Evolutionary conservation across 768 basidiomycete species (phyloP).

Genomic region (Tubosaeta sp.): DNA sequence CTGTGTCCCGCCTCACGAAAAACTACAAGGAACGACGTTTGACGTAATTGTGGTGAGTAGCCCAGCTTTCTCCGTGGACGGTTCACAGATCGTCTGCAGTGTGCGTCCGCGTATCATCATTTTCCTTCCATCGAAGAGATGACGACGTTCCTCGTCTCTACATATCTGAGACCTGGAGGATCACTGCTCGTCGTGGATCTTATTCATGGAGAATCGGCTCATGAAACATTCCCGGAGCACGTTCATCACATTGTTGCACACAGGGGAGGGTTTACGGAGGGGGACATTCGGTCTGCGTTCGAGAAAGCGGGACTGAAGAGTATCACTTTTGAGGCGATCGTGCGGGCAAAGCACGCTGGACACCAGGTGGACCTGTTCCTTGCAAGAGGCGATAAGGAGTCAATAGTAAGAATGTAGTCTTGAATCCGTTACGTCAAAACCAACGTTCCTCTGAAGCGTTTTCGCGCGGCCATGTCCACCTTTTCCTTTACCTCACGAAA

Average conservation of each 20-base stretch:
- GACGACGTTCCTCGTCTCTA: constrained; percentile 46
- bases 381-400: constrained; percentile 45
- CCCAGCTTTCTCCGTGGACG: not conserved
- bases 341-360: constrained; percentile 30
- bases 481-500: constrained; percentile 65
- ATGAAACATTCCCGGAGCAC: constrained; percentile 28
- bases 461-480: constrained; percentile 61
- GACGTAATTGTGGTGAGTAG: constrained; percentile 67
- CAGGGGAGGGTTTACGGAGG: constrained; percentile 47
- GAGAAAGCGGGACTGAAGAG: constrained; percentile 48
- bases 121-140: constrained; percentile 45
- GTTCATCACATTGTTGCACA: constrained; percentile 52
- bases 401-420: not conserved
- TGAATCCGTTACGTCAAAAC: constrained; percentile 45
- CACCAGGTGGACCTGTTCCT: constrained; percentile 48
- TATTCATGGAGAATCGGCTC: constrained; percentile 27
- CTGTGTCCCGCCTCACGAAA: constrained; percentile 38
- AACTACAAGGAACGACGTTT: constrained; percentile 50
- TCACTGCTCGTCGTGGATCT: constrained; percentile 57
- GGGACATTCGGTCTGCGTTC: constrained; percentile 46
- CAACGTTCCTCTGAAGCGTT: constrained; percentile 70
- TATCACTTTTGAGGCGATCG: constrained; percentile 37
- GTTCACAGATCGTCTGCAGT: constrained; percentile 37
- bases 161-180: constrained; percentile 60
- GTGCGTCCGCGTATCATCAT: constrained; percentile 62